Evolutionary conservation across 1,284 basidiomycete species (phyloP).

Genomic region (Coriolopsis trogii): DNA sequence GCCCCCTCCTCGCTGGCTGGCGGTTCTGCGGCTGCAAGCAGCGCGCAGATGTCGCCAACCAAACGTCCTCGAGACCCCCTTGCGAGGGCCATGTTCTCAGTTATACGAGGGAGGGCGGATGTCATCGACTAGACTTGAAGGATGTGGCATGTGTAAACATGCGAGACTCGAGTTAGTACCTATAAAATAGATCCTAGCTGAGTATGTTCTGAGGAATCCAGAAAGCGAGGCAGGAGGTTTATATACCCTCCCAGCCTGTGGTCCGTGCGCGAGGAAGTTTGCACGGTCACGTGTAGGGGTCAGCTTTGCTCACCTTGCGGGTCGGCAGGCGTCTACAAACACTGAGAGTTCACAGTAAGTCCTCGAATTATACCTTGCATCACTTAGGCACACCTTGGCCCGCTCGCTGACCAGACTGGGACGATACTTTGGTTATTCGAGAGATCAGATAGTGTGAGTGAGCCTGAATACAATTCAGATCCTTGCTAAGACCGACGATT

Average conservation of each 20-base stretch:
- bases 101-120: constrained; percentile 68
- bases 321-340: no score
- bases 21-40: constrained; percentile 40
- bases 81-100: constrained; percentile 68
- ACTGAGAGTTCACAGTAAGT: no score
- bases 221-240: constrained; percentile 16
- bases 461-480: no score
- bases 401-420: neutral
- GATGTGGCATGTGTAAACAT: constrained; percentile 85
- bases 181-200: constrained; percentile 88
- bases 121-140: constrained; percentile 83
- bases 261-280: constrained; percentile 26
- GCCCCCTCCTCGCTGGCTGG: constrained; percentile 67
- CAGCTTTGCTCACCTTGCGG: constrained; percentile 10
- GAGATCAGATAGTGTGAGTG: no score
- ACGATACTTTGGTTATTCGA: no score
- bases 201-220: constrained; percentile 75
- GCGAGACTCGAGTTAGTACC: constrained; percentile 88
- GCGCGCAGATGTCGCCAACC: constrained; percentile 42
- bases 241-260: constrained; percentile 40
- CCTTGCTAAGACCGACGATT: no score
- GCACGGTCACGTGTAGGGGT: constrained; percentile 4
- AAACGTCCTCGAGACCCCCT: constrained; percentile 76
- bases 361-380: no score
- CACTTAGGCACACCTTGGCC: no score